phyloP scores from a whole-genome alignment of 2,329 filamentous ascomycete genomes.

The Huntiella decipiens region DNA sequence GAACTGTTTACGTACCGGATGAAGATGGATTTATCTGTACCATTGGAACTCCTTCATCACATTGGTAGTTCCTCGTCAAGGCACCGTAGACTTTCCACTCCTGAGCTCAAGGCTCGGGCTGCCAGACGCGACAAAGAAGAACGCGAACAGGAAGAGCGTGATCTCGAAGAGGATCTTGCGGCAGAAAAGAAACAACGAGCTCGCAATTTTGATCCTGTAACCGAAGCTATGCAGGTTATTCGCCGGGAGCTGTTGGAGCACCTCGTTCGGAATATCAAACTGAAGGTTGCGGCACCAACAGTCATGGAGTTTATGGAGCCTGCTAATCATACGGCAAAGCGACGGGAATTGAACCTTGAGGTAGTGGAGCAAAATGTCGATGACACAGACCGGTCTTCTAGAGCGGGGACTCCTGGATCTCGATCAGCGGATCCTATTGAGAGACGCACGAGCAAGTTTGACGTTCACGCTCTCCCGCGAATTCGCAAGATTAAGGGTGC shows the following conservation, averaged over 20 bases:
- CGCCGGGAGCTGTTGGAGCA: constrained; percentile 69
- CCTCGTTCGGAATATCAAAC: constrained; percentile 73
- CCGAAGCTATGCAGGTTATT: constrained; percentile 62
- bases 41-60: constrained; percentile 12
- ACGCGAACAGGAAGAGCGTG: constrained; percentile 42
- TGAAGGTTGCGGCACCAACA: constrained; percentile 63
- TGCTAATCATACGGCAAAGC: constrained; percentile 57
- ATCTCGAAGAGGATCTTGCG: constrained; percentile 67
- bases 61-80: constrained; percentile 9
- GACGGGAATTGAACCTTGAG: constrained; percentile 58
- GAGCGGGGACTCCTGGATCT: constrained; percentile 46
- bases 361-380: constrained; percentile 22
- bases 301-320: constrained; percentile 72
- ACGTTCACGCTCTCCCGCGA: constrained; percentile 44
- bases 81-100: constrained; percentile 8
- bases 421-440: constrained; percentile 38
- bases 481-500: constrained; percentile 49
- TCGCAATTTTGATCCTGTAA: constrained; percentile 74
- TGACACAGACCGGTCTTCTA: constrained; percentile 35
- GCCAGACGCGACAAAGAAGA: constrained; percentile 43
- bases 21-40: constrained; percentile 58
- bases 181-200: constrained; percentile 79
- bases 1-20: constrained; percentile 82
- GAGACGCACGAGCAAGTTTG: constrained; percentile 35
- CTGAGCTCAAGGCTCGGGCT: constrained; percentile 12